Conservation (phyloP, 108 stramenopile genomes). For the Aurantiochytrium sp. region DNA sequence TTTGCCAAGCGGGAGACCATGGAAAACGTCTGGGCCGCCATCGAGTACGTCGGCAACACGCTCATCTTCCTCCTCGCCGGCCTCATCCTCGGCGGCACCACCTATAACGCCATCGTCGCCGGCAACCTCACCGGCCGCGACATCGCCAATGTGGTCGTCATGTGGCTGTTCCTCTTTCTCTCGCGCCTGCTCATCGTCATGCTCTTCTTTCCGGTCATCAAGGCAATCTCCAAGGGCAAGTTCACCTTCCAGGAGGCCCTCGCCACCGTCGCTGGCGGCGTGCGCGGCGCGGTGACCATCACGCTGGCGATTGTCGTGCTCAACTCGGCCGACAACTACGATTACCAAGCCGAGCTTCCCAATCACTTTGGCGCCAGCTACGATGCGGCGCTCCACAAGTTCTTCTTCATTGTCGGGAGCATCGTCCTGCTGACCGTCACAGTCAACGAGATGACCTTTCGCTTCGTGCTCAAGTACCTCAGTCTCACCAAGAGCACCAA, state of each 20-base stretch:
- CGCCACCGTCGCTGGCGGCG: not conserved
- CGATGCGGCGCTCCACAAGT: not conserved
- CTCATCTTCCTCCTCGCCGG: constrained; percentile 82
- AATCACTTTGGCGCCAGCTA: not conserved
- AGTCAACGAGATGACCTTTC: not conserved
- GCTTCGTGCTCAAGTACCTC: not conserved
- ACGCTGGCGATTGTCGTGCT: constrained; percentile 13
- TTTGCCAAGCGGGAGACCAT: constrained; percentile 7
- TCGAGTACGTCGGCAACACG: constrained; percentile 80
- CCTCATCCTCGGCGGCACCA: constrained; percentile 62
- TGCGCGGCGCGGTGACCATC: constrained; percentile 12
- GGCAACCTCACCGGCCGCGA: not conserved
- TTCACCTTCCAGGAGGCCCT: not conserved
- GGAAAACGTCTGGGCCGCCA: constrained; percentile 16
- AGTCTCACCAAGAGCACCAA: not conserved
- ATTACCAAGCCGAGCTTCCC: not conserved
- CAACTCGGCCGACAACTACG: not conserved
- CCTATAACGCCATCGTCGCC: not conserved
- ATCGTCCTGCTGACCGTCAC: not conserved
- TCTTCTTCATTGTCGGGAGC: constrained; percentile 5
- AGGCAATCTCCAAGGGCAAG: not conserved
- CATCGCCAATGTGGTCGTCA: not conserved
- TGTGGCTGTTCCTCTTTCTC: not conserved
- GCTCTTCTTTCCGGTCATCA: not conserved
- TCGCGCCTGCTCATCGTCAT: not conserved